phyloP scores from a whole-genome alignment of 257 asterid species.

The Paulownia fortunei region DNA sequence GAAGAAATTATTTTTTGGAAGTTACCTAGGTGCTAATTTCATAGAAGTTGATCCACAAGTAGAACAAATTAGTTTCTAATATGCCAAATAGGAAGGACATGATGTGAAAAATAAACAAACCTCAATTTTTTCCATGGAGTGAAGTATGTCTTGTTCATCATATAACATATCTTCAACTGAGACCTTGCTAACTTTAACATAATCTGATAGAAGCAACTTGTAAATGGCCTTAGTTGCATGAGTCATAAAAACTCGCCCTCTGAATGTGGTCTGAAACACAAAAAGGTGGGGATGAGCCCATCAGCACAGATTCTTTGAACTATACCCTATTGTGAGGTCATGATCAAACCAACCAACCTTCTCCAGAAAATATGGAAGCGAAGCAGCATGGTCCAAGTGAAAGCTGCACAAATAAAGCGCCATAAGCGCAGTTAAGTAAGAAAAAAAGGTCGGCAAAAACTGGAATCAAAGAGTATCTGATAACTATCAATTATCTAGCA shows the following conservation, averaged over 20 bases:
- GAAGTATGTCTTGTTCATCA: constrained; percentile 80
- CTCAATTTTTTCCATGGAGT: constrained; percentile 96
- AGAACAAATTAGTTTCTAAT: neutral
- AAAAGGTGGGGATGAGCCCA: constrained; percentile 31
- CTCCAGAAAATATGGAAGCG: constrained; percentile 96
- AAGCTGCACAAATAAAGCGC: constrained; percentile 60
- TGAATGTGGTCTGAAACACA: constrained; percentile 76
- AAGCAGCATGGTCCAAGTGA: constrained; percentile 99
- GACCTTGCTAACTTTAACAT: constrained; percentile 97
- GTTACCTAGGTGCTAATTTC: neutral
- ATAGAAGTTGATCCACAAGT: neutral
- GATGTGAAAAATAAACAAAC: constrained; percentile 45
- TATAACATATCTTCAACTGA: constrained; percentile 95
- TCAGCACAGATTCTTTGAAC: constrained; percentile 18
- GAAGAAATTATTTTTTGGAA: neutral
- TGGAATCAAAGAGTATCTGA: constrained; percentile 10
- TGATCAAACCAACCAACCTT: constrained; percentile 58
- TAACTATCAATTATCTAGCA: neutral
- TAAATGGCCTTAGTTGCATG: constrained; percentile 98
- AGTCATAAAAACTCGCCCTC: constrained; percentile 95
- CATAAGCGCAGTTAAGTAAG: constrained; percentile 22
- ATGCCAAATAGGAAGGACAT: neutral
- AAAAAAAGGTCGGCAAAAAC: neutral
- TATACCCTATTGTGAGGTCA: constrained; percentile 25
- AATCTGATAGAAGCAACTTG: constrained; percentile 89